Evolutionary conservation across 352 stramenopile genomes (phyloP).

Genomic region (Phytopythium oedochilum): DNA sequence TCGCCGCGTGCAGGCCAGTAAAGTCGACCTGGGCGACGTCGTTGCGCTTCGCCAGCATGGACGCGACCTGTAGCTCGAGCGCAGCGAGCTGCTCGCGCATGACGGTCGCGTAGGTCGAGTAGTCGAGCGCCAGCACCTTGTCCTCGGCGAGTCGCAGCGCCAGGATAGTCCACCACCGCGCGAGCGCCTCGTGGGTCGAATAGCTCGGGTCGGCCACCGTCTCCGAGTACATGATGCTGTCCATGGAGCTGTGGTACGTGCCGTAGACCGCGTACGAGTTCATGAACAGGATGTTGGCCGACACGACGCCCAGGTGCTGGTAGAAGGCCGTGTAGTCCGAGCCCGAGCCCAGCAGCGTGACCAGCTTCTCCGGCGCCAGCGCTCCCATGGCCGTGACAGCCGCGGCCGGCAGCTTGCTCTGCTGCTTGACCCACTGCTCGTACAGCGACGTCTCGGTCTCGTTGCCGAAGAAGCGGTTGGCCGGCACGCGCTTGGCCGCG

Average conservation of each 20-base stretch:
- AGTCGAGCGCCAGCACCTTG: slow-evolving; percentile 29
- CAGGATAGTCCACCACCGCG: slow-evolving; percentile 34
- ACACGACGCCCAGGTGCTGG: slow-evolving; percentile 65
- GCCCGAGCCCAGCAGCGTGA: slow-evolving; percentile 37
- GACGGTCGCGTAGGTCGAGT: slow-evolving; percentile 20
- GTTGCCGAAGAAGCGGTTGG: slow-evolving; percentile 23
- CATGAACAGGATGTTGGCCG: slow-evolving; percentile 48
- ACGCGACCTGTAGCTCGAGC: slow-evolving; percentile 2
- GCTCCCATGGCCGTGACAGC: slow-evolving; percentile 3
- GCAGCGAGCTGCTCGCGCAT: slow-evolving; percentile 19
- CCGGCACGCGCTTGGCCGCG: slow-evolving; percentile 46
- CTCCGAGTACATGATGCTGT: slow-evolving; percentile 52
- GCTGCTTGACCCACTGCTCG: slow-evolving; percentile 27
- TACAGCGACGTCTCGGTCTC: slow-evolving; percentile 26
- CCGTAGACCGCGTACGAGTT: slow-evolving; percentile 30
- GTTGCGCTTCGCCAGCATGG: slow-evolving; percentile 1
- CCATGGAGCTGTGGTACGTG: slow-evolving; percentile 72
- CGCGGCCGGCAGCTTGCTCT: neutral
- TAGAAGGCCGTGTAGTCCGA: slow-evolving; percentile 69
- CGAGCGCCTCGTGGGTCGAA: slow-evolving; percentile 21
- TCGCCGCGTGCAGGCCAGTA: slow-evolving; percentile 26
- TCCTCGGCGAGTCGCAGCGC: slow-evolving; percentile 32
- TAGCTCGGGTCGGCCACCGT: slow-evolving; percentile 44
- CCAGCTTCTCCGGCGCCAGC: slow-evolving; percentile 19
- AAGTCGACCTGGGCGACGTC: slow-evolving; percentile 23